Base-by-base conservation (phyloP, 148 eudicot species). In the Rhododendron molle region DNA sequence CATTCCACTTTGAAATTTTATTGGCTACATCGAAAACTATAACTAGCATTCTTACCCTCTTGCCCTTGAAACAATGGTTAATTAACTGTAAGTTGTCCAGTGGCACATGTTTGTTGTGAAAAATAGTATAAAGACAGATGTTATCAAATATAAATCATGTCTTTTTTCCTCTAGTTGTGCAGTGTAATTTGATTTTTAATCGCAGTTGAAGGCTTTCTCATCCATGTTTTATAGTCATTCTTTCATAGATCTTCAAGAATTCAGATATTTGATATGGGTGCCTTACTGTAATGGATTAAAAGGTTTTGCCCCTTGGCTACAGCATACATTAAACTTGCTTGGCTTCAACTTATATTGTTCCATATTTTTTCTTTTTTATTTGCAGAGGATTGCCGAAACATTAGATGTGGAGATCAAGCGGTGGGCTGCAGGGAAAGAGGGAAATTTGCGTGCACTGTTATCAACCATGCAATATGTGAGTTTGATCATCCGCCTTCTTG, bases 371-470 rank as follows among this genome's bases (percentile, higher is more conserved):
- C 88, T 47, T 36, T 58, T 30, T 62, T 20, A 49, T 81, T 62
- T 84, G 65, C 62, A 93, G 95, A 92, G 95, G 88, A 78, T 92
- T 50, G 89, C 92, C 74, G 94, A 91, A 85, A 85, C 94, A 49
- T 85, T 93, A 36, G 95, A 93, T 90, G 84, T 74, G 87, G 95
- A 93, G 78, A 89, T 93, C 90, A 93, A 88, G 88, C 91, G 95
- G 26, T 93, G 95, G 95, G 88, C 95, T 81, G 91, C 90, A 21
- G 95, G 95, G 46, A 93, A 93, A 86, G 95, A 93, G 89, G 94
- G 94, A 84, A 93, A 93, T 84, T 84, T 93, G 89, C 95, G 94
- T 50, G 95, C 95, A 20, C 84, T 93, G 84, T 90, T 93, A 40
- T 93, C 95, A 85, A 93, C 94, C 20, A 65, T 93, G 87, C 95